phyloP scores from a whole-genome alignment of 768 basidiomycete species.

The Kwoniella botswanensis region DNA sequence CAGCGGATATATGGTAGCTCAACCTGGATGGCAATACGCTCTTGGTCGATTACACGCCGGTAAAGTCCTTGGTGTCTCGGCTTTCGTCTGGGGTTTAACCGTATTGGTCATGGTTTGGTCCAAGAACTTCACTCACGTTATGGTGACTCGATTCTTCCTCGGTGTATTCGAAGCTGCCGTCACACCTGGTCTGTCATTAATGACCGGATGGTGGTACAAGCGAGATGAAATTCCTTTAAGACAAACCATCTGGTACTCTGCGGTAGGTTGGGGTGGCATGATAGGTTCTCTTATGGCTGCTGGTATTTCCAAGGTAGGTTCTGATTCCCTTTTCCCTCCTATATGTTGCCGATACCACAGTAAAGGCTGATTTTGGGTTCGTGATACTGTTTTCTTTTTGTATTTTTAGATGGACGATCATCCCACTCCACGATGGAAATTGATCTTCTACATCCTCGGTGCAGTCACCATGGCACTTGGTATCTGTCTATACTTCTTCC shows the following conservation, averaged over 20 bases:
- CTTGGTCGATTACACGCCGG: constrained; percentile 57
- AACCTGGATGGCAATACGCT: constrained; percentile 50
- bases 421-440: constrained; percentile 37
- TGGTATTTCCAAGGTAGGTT: constrained; percentile 46
- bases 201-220: constrained; percentile 58
- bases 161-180: constrained; percentile 57
- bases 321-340: not conserved
- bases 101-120: constrained; percentile 54
- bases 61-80: constrained; percentile 53
- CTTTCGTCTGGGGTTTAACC: constrained; percentile 55
- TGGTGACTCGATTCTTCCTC: constrained; percentile 57
- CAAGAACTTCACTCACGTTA: constrained; percentile 51
- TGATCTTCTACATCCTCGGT: constrained; percentile 58
- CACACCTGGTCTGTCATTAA: constrained; percentile 56
- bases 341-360: no score
- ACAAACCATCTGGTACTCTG: constrained; percentile 58
- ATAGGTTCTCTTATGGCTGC: constrained; percentile 58
- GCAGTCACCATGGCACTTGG: constrained; percentile 54
- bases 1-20: constrained; percentile 53
- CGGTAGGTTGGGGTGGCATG: constrained; percentile 58
- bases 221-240: constrained; percentile 53
- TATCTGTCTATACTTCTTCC: constrained; percentile 56
- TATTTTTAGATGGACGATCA: constrained; percentile 25
- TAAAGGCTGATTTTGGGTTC: no score
- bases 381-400: not conserved